A percentile compares a stretch with the other conserved stretches of the same genome.
phyloP scores from a whole-genome alignment of 2,329 filamentous ascomycete genomes.

The Phialophora verrucosa region DNA sequence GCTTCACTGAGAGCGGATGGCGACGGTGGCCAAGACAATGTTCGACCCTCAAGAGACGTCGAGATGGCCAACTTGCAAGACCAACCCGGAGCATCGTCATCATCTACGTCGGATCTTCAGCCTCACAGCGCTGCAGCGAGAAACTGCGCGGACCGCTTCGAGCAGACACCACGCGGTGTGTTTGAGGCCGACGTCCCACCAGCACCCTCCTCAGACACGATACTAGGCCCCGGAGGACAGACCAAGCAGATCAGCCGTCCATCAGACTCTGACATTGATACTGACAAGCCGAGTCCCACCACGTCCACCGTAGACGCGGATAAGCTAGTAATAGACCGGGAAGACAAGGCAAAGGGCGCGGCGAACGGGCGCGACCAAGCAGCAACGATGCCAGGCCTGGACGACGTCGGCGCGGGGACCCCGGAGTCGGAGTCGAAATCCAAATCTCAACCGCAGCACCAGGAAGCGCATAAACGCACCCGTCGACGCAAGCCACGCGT shows the following conservation, averaged over 20 bases:
- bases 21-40: neutral
- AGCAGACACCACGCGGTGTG: no score
- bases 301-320: neutral
- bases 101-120: neutral
- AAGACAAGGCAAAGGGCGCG: neutral
- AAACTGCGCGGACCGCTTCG: neutral
- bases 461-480: neutral
- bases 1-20: neutral
- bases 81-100: neutral
- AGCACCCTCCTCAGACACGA: conserved; percentile 9
- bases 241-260: conserved; percentile 23
- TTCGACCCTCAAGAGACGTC: neutral
- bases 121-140: neutral
- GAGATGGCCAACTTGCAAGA: neutral
- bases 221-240: conserved; percentile 15
- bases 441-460: neutral
- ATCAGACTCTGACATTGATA: neutral
- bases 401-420: no score
- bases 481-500: conserved; percentile 12
- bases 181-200: conserved; percentile 7
- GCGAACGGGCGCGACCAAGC: neutral
- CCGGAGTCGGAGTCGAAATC: no score
- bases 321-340: neutral
- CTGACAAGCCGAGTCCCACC: neutral
- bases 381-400: neutral